These are phyloP conservation scores for Coriolopsis trogii DNA, from an alignment of 1,284 basidiomycete species.

Conservation along the genomic window DNA sequence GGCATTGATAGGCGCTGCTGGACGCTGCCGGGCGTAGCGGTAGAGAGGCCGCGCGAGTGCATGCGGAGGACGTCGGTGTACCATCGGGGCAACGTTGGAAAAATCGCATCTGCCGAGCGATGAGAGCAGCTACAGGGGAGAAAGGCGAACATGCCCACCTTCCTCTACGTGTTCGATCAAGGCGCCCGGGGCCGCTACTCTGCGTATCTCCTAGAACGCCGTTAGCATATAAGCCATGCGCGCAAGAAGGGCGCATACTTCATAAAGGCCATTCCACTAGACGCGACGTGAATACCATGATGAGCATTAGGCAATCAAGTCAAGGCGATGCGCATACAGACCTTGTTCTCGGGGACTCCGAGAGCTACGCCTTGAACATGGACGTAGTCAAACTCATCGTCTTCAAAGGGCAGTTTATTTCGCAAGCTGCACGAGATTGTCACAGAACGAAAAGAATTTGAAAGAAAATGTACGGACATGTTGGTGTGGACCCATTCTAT, in stretches of 20 bases:
- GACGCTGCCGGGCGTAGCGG: constrained; percentile 23
- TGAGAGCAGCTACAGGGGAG: too few species aligned
- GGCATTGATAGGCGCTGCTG: constrained; percentile 19
- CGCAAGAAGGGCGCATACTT: constrained; percentile 45
- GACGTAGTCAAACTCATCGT: constrained; percentile 79
- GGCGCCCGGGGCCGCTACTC: constrained; percentile 68
- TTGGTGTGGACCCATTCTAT: constrained; percentile 76
- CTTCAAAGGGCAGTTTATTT: constrained; percentile 73
- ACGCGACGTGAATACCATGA: too few species aligned
- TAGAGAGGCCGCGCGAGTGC: constrained; percentile 27
- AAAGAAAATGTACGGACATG: constrained; percentile 51
- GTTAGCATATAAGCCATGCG: neutral
- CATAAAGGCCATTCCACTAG: constrained; percentile 71
- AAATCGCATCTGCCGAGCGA: constrained; percentile 34
- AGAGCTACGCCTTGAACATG: constrained; percentile 64
- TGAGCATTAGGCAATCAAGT: constrained; percentile 1
- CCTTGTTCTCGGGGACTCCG: constrained; percentile 77
- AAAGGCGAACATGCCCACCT: too few species aligned
- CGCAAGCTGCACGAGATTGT: constrained; percentile 53
- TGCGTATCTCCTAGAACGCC: constrained; percentile 61
- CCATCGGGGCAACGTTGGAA: constrained; percentile 40
- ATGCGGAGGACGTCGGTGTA: constrained; percentile 38
- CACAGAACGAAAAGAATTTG: constrained; percentile 1
- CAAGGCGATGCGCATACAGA: constrained; percentile 28
- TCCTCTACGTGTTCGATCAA: constrained; percentile 74